Percentiles rank a stretch among this genome's conserved stretches.
Evolutionary conservation across 2,329 filamentous ascomycete species (phyloP).

Genomic region (Monosporascus sp.): DNA sequence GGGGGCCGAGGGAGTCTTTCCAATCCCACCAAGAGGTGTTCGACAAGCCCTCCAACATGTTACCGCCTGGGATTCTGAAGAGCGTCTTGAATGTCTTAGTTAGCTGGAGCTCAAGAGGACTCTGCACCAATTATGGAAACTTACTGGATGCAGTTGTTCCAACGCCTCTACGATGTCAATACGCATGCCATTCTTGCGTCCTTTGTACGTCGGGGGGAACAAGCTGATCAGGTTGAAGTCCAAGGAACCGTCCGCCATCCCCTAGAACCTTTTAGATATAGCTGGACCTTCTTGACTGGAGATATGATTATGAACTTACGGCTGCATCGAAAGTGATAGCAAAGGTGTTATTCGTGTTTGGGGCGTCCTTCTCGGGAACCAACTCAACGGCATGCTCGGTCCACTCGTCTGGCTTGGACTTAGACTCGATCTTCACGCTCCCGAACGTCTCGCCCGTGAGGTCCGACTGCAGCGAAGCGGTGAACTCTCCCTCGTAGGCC

Average conservation of each 20-base stretch:
- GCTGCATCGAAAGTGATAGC: constrained; percentile 45
- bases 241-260: constrained; percentile 34
- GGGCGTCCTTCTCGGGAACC: constrained; percentile 37
- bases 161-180: constrained; percentile 49
- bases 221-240: constrained; percentile 55
- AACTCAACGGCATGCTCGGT: constrained; percentile 45
- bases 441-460: constrained; percentile 40
- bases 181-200: constrained; percentile 51
- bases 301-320: constrained; percentile 10
- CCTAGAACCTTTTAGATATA: constrained; percentile 16
- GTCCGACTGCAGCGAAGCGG: constrained; percentile 39
- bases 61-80: constrained; percentile 60
- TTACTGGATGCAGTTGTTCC: constrained; percentile 43
- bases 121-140: constrained; percentile 4
- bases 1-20: constrained; percentile 49
- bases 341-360: constrained; percentile 52
- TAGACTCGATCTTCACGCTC: constrained; percentile 39
- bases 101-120: neutral
- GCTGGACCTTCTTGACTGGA: neutral
- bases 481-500: constrained; percentile 40
- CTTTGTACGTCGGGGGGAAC: constrained; percentile 56
- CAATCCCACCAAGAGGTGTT: constrained; percentile 43
- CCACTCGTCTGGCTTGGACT: constrained; percentile 36
- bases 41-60: constrained; percentile 49
- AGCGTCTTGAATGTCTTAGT: constrained; percentile 34